phyloP scores from a whole-genome alignment of 306 rosid genomes.

The Medicago truncatula region MtrunA17r5.0-ANR NC_053045.1:44733001-44733500 shows the following conservation, averaged over 20 bases:
- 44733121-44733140: conserved; percentile 96
- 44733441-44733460: conserved; percentile 21
- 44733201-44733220: conserved; percentile 10
- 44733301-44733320: conserved; percentile 88
- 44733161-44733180: conserved; percentile 62
- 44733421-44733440: not conserved
- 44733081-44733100: conserved; percentile 79
- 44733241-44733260: not conserved
- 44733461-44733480: conserved; percentile 14
- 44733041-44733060: conserved; percentile 73
- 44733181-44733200: conserved; percentile 31
- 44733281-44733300: conserved; percentile 95
- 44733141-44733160: conserved; percentile 94
- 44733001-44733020: conserved; percentile 75
- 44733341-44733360: conserved; percentile 93
- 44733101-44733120: conserved; percentile 95
- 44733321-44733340: conserved; percentile 82
- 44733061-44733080: conserved; percentile 91
- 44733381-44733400: conserved; percentile 37
- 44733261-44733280: conserved; percentile 93
- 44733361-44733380: conserved; percentile 37
- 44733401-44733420: conserved; percentile 1
- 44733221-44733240: conserved; percentile 28
- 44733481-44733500: conserved; percentile 8
- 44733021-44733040: conserved; percentile 55